Evolutionary conservation across 2,329 filamentous ascomycete species (phyloP).

Genomic region (Microdochium nivale): DNA sequence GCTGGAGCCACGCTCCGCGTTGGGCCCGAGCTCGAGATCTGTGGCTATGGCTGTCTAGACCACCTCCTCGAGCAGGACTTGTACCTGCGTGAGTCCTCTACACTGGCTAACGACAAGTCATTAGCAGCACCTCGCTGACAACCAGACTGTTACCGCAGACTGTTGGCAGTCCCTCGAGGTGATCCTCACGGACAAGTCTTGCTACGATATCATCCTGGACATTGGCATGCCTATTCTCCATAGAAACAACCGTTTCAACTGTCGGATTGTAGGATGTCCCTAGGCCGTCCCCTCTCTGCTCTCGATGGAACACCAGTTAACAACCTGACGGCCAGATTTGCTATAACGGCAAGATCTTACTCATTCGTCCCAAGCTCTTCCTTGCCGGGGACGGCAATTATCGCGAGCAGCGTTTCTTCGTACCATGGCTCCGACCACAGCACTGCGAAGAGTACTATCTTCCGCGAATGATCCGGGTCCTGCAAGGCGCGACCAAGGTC

Average conservation of each 20-base stretch:
- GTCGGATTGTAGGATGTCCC: constrained; percentile 32
- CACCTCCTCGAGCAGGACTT: constrained; percentile 54
- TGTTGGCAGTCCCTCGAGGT: constrained; percentile 53
- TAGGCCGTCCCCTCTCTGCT: neutral
- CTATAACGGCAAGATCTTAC: constrained; percentile 58
- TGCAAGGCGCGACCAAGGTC: constrained; percentile 37
- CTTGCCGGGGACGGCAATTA: constrained; percentile 66
- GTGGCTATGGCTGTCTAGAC: constrained; percentile 60
- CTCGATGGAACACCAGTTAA: neutral
- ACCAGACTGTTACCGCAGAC: constrained; percentile 18
- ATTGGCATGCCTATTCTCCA: constrained; percentile 56
- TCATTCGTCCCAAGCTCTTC: constrained; percentile 64
- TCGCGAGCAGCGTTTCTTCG: constrained; percentile 53
- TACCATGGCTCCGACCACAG: constrained; percentile 50
- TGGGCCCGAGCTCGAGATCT: constrained; percentile 46
- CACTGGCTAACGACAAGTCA: neutral
- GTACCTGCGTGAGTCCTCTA: constrained; percentile 28
- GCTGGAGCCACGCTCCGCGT: constrained; percentile 50
- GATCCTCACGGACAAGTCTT: constrained; percentile 51
- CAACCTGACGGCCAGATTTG: constrained; percentile 26
- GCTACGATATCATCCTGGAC: constrained; percentile 58
- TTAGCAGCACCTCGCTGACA: neutral
- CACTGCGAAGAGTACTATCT: constrained; percentile 58
- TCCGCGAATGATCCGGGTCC: constrained; percentile 46
- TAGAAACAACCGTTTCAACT: constrained; percentile 55